Percentiles rank a stretch among this genome's conserved stretches.
phyloP scores from a whole-genome alignment of 805 yeast genomes.

The Ogataea henricii region DNA sequence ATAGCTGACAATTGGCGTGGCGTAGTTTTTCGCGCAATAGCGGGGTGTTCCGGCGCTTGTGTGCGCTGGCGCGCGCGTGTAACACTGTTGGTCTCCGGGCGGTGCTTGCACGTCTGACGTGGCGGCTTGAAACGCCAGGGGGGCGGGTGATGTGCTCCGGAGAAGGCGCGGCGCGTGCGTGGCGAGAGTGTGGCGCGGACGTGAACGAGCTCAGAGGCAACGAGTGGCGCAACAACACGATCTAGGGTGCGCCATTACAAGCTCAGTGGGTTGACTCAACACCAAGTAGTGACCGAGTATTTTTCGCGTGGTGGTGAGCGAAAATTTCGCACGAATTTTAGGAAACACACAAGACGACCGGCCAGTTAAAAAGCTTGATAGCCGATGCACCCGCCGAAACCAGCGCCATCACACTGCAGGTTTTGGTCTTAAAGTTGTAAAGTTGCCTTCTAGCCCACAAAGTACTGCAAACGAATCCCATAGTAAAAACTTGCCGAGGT shows the following conservation, averaged over 20 bases:
- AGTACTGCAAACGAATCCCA: background rate
- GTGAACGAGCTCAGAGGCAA: too few species aligned
- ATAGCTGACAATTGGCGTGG: background rate
- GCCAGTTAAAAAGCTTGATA: background rate
- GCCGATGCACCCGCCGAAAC: background rate
- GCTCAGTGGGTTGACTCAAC: too few species aligned
- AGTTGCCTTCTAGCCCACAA: background rate
- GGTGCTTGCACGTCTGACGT: background rate
- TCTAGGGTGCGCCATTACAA: too few species aligned
- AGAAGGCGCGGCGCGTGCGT: too few species aligned
- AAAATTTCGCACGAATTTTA: too few species aligned
- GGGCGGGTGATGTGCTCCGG: background rate
- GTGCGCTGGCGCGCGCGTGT: background rate
- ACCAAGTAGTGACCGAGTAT: too few species aligned
- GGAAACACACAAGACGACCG: too few species aligned
- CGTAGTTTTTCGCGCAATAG: background rate
- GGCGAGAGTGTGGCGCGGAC: background rate
- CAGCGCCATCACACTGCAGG: constrained; percentile 2
- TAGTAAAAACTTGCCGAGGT: constrained; percentile 1
- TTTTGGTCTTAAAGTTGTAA: background rate
- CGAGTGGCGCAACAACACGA: too few species aligned
- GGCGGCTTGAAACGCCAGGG: background rate
- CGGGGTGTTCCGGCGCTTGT: background rate
- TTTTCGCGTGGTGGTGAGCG: too few species aligned
- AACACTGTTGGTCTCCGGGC: background rate